A percentile compares a stretch with the other conserved stretches of the same genome.
Evolutionary conservation across 2,329 filamentous ascomycete genomes (phyloP).

Genomic region (Aspergillus pseudotamarii): DNA sequence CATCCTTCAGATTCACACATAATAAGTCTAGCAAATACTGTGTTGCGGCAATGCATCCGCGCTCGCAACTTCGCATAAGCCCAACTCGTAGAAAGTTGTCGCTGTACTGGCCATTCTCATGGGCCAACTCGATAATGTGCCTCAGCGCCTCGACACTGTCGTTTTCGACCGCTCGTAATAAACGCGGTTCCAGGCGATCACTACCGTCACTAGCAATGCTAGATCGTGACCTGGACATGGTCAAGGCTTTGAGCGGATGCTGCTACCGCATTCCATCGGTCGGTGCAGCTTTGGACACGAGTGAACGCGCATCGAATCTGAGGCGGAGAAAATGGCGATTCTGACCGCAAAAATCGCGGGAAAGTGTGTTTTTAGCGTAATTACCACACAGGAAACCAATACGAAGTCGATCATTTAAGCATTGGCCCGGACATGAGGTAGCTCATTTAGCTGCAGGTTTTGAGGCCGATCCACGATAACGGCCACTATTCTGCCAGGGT

Average conservation of each 20-base stretch:
- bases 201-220: conserved; percentile 39
- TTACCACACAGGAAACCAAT: conserved; percentile 1
- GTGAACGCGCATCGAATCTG: conserved; percentile 17
- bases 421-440: conserved; percentile 3
- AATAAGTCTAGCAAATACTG: conserved; percentile 38
- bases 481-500: neutral
- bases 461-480: conserved; percentile 1
- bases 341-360: conserved; percentile 7
- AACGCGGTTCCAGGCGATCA: conserved; percentile 44
- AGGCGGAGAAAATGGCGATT: conserved; percentile 7
- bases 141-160: conserved; percentile 38
- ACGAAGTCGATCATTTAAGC: conserved; percentile 16
- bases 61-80: conserved; percentile 45
- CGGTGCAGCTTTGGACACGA: conserved; percentile 1
- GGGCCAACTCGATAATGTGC: conserved; percentile 36
- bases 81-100: conserved; percentile 44
- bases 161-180: conserved; percentile 44
- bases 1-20: conserved; percentile 42
- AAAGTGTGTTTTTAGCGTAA: conserved; percentile 17
- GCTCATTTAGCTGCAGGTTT: conserved; percentile 6
- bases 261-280: conserved; percentile 10
- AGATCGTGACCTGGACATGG: conserved; percentile 33
- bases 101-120: conserved; percentile 38
- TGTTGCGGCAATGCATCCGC: conserved; percentile 35
- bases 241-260: neutral